Conservation (phyloP, 345 rosid species). For the Ailanthus altissimus region DNA sequence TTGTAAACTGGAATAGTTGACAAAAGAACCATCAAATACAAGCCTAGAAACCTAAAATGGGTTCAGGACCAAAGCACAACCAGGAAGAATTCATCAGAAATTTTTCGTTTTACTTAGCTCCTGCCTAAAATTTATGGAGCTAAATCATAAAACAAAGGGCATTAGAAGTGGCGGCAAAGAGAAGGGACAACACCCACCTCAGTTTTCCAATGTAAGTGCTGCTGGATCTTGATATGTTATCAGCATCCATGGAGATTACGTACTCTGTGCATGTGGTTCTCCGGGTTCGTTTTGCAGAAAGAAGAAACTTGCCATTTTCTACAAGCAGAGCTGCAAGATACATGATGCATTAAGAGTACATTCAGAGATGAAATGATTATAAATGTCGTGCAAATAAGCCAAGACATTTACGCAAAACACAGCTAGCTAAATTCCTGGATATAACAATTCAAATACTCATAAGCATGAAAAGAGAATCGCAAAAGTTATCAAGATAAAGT, state of each 20-base stretch:
- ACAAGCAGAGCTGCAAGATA: slow-evolving; percentile 64
- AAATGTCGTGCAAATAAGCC: not conserved
- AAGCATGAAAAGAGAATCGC: not conserved
- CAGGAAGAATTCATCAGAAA: not conserved
- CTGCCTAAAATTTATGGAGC: not conserved
- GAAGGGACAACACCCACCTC: slow-evolving; percentile 45
- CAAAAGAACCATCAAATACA: not conserved
- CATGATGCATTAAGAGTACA: not conserved
- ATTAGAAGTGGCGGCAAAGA: not conserved
- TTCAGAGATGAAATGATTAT: not conserved
- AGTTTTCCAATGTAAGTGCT: slow-evolving; percentile 85
- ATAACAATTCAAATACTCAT: not conserved
- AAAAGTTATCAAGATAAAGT: no score
- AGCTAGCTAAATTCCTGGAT: not conserved
- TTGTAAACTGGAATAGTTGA: not conserved
- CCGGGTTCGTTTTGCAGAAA: slow-evolving; percentile 83
- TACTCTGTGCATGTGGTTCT: slow-evolving; percentile 93
- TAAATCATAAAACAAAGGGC: not conserved
- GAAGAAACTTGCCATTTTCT: slow-evolving; percentile 94
- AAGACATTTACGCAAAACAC: not conserved
- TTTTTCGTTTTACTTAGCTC: not conserved
- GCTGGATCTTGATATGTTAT: slow-evolving; percentile 84
- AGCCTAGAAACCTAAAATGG: not conserved
- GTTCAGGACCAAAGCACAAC: not conserved
- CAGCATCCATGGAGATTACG: slow-evolving; percentile 87